Conservation (phyloP, 495 filamentous ascomycete species). For the Aspergillus diversus region DNA sequence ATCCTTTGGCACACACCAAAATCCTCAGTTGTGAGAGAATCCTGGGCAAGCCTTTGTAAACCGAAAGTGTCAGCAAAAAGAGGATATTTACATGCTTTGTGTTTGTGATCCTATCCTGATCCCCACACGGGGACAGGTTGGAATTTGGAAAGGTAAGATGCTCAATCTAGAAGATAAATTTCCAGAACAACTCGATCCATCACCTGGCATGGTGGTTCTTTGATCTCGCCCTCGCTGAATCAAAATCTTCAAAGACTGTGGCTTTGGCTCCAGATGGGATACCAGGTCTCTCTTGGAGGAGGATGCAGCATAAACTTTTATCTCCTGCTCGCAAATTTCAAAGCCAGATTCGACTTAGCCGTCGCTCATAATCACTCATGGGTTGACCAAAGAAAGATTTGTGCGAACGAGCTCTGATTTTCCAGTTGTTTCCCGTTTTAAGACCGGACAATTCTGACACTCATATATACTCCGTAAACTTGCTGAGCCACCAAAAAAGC, state of each 20-base stretch:
- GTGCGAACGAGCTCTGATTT: too few relatives aligned
- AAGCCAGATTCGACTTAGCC: not conserved
- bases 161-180: not conserved
- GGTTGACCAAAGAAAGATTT: not conserved
- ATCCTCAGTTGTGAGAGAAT: too few relatives aligned
- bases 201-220: not conserved
- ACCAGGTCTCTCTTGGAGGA: too few relatives aligned
- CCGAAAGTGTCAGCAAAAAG: too few relatives aligned
- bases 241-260: not conserved
- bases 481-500: not conserved
- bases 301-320: not conserved
- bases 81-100: too few relatives aligned
- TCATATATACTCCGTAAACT: not conserved
- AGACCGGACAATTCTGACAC: not conserved
- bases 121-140: too few relatives aligned
- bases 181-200: not conserved
- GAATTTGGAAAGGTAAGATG: not conserved
- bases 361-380: not conserved
- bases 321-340: not conserved
- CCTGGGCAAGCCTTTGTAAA: too few relatives aligned
- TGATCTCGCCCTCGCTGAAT: not conserved
- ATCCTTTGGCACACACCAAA: too few relatives aligned
- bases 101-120: too few relatives aligned
- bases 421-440: not conserved
- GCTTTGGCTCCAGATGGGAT: not conserved